Percentiles rank a stretch among this genome's conserved stretches.
phyloP scores from a whole-genome alignment of 306 rosid genomes.

The Leucaena leucocephala region DNA sequence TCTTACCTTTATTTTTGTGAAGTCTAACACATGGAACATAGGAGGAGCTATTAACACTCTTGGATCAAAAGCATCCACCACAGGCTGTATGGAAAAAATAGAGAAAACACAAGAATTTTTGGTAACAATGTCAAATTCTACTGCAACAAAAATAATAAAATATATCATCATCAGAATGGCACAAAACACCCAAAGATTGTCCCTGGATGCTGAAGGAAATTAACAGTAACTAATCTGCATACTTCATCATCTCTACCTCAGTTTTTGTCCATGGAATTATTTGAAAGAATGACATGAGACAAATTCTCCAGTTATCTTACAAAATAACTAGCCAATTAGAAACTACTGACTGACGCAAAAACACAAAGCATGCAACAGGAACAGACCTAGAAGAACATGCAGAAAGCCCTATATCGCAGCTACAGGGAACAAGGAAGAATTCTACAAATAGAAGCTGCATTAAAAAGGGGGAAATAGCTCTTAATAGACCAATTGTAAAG shows the following conservation, averaged over 20 bases:
- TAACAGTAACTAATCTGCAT: constrained; percentile 1
- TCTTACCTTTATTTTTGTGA: constrained; percentile 69
- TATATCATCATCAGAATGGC: constrained; percentile 16
- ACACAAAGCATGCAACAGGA: neutral
- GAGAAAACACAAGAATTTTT: neutral
- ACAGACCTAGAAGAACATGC: neutral
- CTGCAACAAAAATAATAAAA: constrained; percentile 22
- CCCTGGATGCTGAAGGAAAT: constrained; percentile 5
- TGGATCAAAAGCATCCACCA: constrained; percentile 99
- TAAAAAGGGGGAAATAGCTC: neutral
- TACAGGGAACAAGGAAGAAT: neutral
- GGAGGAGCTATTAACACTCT: constrained; percentile 87
- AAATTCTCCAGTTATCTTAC: neutral
- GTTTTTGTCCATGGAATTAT: neutral
- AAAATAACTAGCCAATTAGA: neutral
- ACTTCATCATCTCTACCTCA: neutral
- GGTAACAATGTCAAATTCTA: constrained; percentile 19
- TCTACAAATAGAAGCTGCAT: constrained; percentile 2
- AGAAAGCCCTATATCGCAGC: neutral
- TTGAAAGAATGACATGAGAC: neutral
- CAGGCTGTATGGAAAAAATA: constrained; percentile 68
- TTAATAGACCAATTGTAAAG: neutral
- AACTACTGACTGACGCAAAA: neutral
- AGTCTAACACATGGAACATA: constrained; percentile 79
- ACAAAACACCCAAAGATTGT: constrained; percentile 26